Evolutionary conservation across 257 asterid genomes (phyloP).

Genomic region (Galeopsis tetrahit): DNA sequence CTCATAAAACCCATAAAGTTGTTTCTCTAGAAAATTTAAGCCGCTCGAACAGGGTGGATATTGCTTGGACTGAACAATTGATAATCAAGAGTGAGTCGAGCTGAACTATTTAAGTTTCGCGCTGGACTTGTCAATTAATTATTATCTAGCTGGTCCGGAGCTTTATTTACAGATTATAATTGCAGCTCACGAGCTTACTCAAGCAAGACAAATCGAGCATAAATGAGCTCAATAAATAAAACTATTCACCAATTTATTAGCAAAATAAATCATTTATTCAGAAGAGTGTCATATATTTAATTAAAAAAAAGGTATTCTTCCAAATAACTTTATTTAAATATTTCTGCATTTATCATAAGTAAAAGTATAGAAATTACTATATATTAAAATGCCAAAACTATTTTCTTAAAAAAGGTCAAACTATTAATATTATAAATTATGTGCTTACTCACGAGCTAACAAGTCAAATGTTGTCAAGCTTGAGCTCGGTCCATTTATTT

Average conservation of each 20-base stretch:
- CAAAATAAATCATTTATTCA: not conserved
- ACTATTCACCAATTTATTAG: not conserved
- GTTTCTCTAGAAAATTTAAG: not conserved
- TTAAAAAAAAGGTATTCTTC: not conserved
- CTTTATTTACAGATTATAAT: not conserved
- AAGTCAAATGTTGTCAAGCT: not conserved
- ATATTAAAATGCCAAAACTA: not conserved
- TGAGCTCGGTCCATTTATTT: not conserved
- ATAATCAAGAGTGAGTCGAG: too few species aligned
- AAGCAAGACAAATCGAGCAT: not conserved
- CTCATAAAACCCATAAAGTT: conserved; percentile 1
- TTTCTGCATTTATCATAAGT: not conserved
- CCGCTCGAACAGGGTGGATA: conserved; percentile 3
- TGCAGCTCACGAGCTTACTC: not conserved
- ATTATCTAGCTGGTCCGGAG: not conserved
- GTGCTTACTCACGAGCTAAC: not conserved
- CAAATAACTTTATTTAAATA: not conserved
- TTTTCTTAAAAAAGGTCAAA: not conserved
- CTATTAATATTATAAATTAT: not conserved
- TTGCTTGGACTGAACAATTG: not conserved
- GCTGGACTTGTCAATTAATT: not conserved
- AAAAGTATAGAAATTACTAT: too few species aligned
- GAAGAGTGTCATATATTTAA: not conserved
- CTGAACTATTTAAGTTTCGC: too few species aligned
- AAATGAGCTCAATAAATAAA: not conserved